Conservation (phyloP, 805 yeast genomes). For the Candida succiphila region DNA sequence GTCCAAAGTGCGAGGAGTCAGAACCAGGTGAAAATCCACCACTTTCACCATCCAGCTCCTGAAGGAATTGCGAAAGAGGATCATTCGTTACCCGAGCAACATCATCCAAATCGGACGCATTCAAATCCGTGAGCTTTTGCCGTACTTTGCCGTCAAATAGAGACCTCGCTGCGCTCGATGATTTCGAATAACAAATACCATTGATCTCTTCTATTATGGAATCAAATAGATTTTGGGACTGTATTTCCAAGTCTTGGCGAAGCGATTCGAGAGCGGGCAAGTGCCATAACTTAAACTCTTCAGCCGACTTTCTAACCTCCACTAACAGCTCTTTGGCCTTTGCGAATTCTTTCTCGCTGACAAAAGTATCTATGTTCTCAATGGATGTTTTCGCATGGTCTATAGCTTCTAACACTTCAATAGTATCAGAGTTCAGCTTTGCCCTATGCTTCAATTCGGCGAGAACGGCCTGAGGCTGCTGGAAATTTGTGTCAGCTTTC, state of each 20-base stretch:
- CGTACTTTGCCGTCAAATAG: constrained; percentile 13
- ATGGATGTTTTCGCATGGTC: constrained; percentile 52
- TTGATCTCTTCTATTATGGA: constrained; percentile 70
- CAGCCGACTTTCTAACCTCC: constrained; percentile 32
- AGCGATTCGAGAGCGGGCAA: constrained; percentile 43
- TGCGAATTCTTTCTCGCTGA: constrained; percentile 62
- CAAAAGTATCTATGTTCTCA: constrained; percentile 49
- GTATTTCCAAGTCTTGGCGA: constrained; percentile 42
- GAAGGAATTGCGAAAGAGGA: constrained; percentile 26
- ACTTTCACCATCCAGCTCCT: constrained; percentile 12
- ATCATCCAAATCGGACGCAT: constrained; percentile 16
- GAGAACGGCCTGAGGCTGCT: constrained; percentile 45
- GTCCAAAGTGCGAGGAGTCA: constrained; percentile 14
- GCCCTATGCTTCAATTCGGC: constrained; percentile 58
- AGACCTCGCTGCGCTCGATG: constrained; percentile 17
- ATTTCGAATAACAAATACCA: constrained; percentile 30
- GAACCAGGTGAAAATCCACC: constrained; percentile 15
- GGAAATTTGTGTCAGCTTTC: constrained; percentile 12
- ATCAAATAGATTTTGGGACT: constrained; percentile 54
- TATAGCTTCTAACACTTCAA: constrained; percentile 61
- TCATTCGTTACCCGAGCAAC: constrained; percentile 19
- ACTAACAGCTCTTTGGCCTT: constrained; percentile 29
- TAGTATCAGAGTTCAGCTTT: constrained; percentile 51
- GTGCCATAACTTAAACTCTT: constrained; percentile 44
- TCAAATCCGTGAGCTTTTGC: constrained; percentile 8